These are phyloP conservation scores for Cephaloascus albidus DNA, from an alignment of 805 yeast genomes.

Conservation along the genomic window DNA sequence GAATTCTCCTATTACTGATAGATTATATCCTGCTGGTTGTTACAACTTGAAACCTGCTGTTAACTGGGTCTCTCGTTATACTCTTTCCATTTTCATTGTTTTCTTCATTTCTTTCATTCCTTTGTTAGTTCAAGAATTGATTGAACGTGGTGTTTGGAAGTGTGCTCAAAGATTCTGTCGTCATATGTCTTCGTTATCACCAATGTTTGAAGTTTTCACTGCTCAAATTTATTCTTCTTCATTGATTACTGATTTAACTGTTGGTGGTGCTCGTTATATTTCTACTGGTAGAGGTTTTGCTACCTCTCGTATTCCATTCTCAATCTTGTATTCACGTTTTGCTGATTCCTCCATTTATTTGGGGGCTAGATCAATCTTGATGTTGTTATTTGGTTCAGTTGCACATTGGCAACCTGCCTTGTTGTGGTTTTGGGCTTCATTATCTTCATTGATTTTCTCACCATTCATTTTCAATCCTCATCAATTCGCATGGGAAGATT, in stretches of 20 bases:
- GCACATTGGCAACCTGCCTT: conserved; percentile 89
- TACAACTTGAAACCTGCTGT: conserved; percentile 65
- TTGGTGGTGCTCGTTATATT: conserved; percentile 84
- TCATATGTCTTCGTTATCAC: conserved; percentile 64
- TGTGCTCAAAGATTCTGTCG: conserved; percentile 60
- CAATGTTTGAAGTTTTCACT: conserved; percentile 76
- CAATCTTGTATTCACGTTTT: conserved; percentile 66
- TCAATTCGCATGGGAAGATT: conserved; percentile 94
- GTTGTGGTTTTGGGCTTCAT: conserved; percentile 95
- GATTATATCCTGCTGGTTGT: conserved; percentile 60
- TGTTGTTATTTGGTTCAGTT: conserved; percentile 64
- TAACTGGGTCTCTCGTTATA: conserved; percentile 77
- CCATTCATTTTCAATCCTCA: conserved; percentile 97
- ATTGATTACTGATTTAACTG: conserved; percentile 57
- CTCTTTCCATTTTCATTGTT: conserved; percentile 72
- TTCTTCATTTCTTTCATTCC: conserved; percentile 77
- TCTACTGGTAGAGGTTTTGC: conserved; percentile 86
- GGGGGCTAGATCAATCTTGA: conserved; percentile 73
- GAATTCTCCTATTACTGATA: conserved; percentile 59
- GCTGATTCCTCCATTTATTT: conserved; percentile 77
- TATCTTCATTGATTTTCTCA: conserved; percentile 78
- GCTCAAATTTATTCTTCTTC: conserved; percentile 74
- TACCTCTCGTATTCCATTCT: conserved; percentile 69
- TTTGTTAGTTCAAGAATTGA: conserved; percentile 67
- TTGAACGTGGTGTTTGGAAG: conserved; percentile 76